Base-by-base conservation (phyloP, 2,329 filamentous ascomycete species). In the Stagonosporopsis vannaccii region DNA sequence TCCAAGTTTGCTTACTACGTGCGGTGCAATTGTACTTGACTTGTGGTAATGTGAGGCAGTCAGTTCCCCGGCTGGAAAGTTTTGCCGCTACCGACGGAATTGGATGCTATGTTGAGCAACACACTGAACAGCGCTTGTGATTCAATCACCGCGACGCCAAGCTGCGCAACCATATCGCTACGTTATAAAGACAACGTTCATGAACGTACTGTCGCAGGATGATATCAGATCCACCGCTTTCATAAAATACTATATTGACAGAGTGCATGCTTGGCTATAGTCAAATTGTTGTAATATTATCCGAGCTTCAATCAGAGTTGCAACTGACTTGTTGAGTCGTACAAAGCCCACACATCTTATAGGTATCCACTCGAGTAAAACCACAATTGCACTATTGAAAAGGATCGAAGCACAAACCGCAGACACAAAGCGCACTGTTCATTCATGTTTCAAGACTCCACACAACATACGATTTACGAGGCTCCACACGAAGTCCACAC, bases 1-100 rank as follows among this genome's bases (percentile, higher is more conserved):
- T 23, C 6, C 25, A 40, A 19, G 19, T 11, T 46, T 33, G 30
- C 35, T 47, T 50, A 49, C 52, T 56, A 56, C 41, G 28, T 56
- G 41, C 22, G 41, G 46, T 41, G 28, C 22, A 45, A 45, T 36
- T 36, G 28, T 28, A 23, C 45, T 50, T n/a, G 22, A 45, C 25
- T 39, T 25, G 20, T 45, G 25, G 17, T 20, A 17, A 12, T n/a
- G 25, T 5, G 32, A n/a, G 23, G 25, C 13, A 25, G 19, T 32
- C 2, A 19, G 17, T 41, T 49, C 52, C 41, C 22, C 9, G 41
- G 12, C 9, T 56, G 13, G 52, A 35, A 56, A 17, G 26, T 17
- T 3, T 17, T 22, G 26, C 52, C 46, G 46, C 45, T 45, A 41
- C 35, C 22, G 35, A 22, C 46, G 52, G 46, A 23, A 46, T 45